Base-by-base conservation (phyloP, 2,329 filamentous ascomycete genomes). In the Nemania diffusa region DNA sequence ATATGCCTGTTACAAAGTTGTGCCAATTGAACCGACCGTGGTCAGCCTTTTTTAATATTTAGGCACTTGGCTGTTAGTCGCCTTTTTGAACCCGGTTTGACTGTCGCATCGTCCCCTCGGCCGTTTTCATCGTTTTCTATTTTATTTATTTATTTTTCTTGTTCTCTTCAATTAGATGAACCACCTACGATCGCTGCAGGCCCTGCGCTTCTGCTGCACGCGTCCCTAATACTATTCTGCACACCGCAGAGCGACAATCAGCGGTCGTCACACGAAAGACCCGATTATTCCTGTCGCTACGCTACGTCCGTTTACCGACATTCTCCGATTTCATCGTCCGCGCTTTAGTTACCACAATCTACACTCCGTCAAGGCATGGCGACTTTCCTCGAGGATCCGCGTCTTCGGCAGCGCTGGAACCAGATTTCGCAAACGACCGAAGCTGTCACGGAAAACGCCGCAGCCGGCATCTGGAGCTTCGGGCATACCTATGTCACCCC, bases 391-490 rank as follows among this genome's bases (percentile, higher is more conserved):
- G 88, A 91, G 77, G 94, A 97, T 80, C 94, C 94, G 68, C 92
- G 94, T 75, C 89, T 97, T 79, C 93, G 94, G 72, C 94, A 97
- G 80, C 93, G 92, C 74, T 93, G 97, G 87, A 97, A 97, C 79
- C 93, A 96, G 77, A 91, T 97, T 78, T 91, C 92, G 6, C 92
- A 96, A 73, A 97, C 95, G 75, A 89, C 97, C 80, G 95, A 97
- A 80, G 88, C 92, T 34, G 93, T 93, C 53, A 97, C 97, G 68
- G 93, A 97, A 78, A 91, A 92, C 64, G 94, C 95, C n/a, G 94
- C 96, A 68, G 93, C 92, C 55, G 91, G 91, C 63, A 91, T 98
- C 75, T 98, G 94, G 87, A 90, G 90, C 68, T 96, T 97, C 77
- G 90, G 92, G 64, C 93, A 97, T 77, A 85, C 88, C 74, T 97